Conservation (phyloP, 2,329 filamentous ascomycete genomes). For the Bipolaris gigantea region DNA sequence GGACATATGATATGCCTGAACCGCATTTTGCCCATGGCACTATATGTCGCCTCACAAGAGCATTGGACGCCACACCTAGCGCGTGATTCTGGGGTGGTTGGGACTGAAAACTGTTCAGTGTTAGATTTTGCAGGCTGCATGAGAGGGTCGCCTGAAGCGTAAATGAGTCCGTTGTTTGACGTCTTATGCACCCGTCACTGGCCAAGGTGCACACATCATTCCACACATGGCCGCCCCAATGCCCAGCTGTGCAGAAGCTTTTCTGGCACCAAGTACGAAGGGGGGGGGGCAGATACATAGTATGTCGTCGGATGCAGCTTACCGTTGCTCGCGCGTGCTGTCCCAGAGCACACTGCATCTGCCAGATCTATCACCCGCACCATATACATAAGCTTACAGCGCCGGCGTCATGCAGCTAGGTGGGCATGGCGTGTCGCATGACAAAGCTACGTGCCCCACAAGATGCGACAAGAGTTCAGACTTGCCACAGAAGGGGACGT, state of each 20-base stretch:
- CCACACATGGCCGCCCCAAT: background rate
- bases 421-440: constrained; percentile 17
- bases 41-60: constrained; percentile 21
- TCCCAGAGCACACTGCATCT: constrained; percentile 26
- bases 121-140: constrained; percentile 25
- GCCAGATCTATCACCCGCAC: constrained; percentile 29
- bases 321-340: constrained; percentile 15
- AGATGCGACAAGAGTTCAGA: constrained; percentile 15
- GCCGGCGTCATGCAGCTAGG: constrained; percentile 22
- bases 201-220: constrained; percentile 5
- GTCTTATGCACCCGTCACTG: constrained; percentile 16
- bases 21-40: constrained; percentile 29
- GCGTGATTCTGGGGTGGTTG: constrained; percentile 26
- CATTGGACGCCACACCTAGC: constrained; percentile 32
- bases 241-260: constrained; percentile 10
- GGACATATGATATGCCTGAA: constrained; percentile 25
- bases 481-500: constrained; percentile 19
- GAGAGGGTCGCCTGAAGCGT: constrained; percentile 24
- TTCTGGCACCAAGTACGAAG: constrained; percentile 7
- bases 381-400: constrained; percentile 19
- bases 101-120: constrained; percentile 19
- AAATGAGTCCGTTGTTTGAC: constrained; percentile 34
- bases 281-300: constrained; percentile 3
- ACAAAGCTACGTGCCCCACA: constrained; percentile 24
- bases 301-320: constrained; percentile 24